phyloP scores from a whole-genome alignment of 2,329 filamentous ascomycete genomes.

The Colletotrichum theobromicola region DNA sequence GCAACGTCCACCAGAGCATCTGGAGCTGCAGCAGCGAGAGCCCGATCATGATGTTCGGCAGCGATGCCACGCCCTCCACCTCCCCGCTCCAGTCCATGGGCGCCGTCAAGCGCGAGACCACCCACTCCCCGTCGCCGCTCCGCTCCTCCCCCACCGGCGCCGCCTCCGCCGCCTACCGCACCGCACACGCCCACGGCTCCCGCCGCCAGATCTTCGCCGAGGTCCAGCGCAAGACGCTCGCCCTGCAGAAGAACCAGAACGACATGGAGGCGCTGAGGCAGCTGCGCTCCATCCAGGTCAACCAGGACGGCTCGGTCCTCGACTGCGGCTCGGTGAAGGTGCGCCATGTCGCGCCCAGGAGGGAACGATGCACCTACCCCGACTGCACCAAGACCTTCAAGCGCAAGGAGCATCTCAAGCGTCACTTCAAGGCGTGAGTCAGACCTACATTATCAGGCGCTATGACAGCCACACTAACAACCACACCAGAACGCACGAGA shows the following conservation, averaged over 20 bases:
- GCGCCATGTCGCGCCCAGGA: conserved; percentile 23
- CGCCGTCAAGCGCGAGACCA: conserved; percentile 37
- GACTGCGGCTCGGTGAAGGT: conserved; percentile 19
- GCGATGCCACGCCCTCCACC: conserved; percentile 30
- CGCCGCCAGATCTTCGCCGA: conserved; percentile 47
- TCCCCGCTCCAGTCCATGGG: conserved; percentile 36
- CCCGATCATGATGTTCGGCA: conserved; percentile 43
- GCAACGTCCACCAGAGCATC: conserved; percentile 37
- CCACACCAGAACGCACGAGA: conserved; percentile 16
- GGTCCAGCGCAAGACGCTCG: conserved; percentile 47
- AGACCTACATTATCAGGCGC: background rate
- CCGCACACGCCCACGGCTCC: conserved; percentile 28
- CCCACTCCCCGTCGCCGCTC: conserved; percentile 33
- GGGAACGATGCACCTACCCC: conserved; percentile 45
- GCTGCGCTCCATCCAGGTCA: conserved; percentile 19
- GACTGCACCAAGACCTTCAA: conserved; percentile 55
- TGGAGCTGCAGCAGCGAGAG: conserved; percentile 46
- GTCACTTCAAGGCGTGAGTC: conserved; percentile 58
- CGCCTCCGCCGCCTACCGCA: conserved; percentile 28
- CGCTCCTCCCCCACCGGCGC: conserved; percentile 36
- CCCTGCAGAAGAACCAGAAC: conserved; percentile 46
- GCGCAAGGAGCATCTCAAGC: conserved; percentile 61
- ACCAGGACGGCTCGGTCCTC: conserved; percentile 18
- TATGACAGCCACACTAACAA: conserved; percentile 25
- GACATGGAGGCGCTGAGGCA: conserved; percentile 24